phyloP scores from a whole-genome alignment of 352 stramenopile species.

The Globisporangium solare region DNA sequence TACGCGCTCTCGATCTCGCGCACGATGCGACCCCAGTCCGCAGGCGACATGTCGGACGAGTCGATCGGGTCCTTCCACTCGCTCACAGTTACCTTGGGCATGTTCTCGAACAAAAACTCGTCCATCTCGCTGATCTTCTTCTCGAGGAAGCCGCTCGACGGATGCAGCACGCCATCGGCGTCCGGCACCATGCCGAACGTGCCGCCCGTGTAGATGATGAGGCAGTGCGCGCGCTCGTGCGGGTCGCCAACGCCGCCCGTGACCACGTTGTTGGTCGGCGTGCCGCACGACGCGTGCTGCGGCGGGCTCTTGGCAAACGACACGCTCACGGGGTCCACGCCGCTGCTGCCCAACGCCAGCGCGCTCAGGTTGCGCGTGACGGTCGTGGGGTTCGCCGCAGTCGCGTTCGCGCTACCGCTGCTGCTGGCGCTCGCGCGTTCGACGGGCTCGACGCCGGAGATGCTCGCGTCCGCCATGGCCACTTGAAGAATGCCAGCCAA shows the following conservation, averaged over 20 bases:
- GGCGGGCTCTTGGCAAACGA: conserved; percentile 24
- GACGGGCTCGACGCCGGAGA: conserved; percentile 5
- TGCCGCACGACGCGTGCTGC: conserved; percentile 10
- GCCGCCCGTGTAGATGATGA: conserved; percentile 90
- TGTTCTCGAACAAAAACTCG: conserved; percentile 81
- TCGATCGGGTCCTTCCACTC: conserved; percentile 88
- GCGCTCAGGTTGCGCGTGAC: conserved; percentile 17
- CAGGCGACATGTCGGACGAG: conserved; percentile 82
- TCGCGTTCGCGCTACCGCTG: not conserved
- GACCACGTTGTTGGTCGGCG: conserved; percentile 14
- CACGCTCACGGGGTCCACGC: conserved; percentile 28
- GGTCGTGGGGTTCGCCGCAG: not conserved
- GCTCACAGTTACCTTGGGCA: conserved; percentile 68
- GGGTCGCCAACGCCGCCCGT: not conserved
- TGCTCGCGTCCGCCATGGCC: conserved; percentile 8
- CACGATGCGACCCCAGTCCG: conserved; percentile 92
- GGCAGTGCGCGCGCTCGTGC: conserved; percentile 39
- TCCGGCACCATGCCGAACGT: conserved; percentile 90
- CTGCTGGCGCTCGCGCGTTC: conserved; percentile 1
- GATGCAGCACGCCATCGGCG: conserved; percentile 70
- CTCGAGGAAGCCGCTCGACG: conserved; percentile 82
- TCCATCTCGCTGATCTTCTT: conserved; percentile 87
- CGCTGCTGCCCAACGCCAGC: conserved; percentile 19
- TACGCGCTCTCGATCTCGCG: conserved; percentile 93
- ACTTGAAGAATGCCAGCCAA: conserved; percentile 1